phyloP scores from a whole-genome alignment of 257 asterid genomes.

The Eucommia ulmoides region DNA sequence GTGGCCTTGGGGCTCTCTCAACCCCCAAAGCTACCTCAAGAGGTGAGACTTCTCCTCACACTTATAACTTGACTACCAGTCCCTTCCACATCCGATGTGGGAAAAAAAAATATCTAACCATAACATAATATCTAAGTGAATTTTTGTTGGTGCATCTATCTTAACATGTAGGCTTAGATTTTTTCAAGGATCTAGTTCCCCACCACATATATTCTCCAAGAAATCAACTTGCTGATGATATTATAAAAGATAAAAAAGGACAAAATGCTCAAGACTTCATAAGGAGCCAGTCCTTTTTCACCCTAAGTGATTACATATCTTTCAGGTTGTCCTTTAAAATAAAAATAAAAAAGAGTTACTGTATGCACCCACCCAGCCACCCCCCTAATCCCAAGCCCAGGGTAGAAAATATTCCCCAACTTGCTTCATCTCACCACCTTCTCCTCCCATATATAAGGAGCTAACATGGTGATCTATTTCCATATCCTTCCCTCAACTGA shows the following conservation, averaged over 20 bases:
- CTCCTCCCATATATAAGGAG: constrained; percentile 29
- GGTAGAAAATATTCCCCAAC: constrained; percentile 25
- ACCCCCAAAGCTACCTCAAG: no score
- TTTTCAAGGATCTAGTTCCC: constrained; percentile 6
- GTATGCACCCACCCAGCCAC: not conserved
- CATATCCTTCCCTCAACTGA: constrained; percentile 18
- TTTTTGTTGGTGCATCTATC: not conserved
- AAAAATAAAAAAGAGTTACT: not conserved
- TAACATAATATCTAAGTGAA: no score
- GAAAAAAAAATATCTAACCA: not conserved
- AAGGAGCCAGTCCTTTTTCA: constrained; percentile 7
- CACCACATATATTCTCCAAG: constrained; percentile 21
- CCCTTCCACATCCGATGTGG: not conserved
- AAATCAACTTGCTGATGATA: constrained; percentile 40
- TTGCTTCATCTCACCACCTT: constrained; percentile 22
- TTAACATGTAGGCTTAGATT: not conserved
- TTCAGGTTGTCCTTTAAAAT: not conserved
- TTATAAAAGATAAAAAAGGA: not conserved
- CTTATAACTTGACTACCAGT: not conserved
- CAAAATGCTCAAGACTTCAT: constrained; percentile 22
- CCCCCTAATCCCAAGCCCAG: not conserved
- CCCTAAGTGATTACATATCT: not conserved
- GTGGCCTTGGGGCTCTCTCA: not conserved
- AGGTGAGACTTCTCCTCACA: not conserved
- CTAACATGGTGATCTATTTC: constrained; percentile 10